Conservation (phyloP, 2,329 filamentous ascomycete genomes). For the Beauveria australis region DNA sequence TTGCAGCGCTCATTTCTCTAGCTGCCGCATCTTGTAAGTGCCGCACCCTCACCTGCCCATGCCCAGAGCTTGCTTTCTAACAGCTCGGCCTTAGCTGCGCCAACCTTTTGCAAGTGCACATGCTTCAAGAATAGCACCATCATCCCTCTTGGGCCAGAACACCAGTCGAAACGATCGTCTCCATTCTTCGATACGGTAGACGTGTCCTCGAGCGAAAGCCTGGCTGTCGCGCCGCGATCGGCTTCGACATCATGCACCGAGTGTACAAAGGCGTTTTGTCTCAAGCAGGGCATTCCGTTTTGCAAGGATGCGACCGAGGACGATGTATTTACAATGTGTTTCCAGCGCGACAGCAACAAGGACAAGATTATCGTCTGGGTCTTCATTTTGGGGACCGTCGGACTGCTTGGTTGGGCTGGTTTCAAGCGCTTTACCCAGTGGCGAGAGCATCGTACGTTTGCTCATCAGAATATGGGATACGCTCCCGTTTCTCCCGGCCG, state of each 20-base stretch:
- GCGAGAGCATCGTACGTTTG: constrained; percentile 25
- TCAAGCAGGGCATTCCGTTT: constrained; percentile 51
- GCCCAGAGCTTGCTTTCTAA: constrained; percentile 15
- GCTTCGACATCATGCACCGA: constrained; percentile 45
- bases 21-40: constrained; percentile 35
- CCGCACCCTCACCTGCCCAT: background rate
- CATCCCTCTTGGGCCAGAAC: constrained; percentile 48
- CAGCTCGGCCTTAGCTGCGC: constrained; percentile 37
- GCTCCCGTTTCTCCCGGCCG: constrained; percentile 18
- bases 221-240: constrained; percentile 23
- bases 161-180: constrained; percentile 22
- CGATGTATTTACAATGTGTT: constrained; percentile 55
- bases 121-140: constrained; percentile 64
- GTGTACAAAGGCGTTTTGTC: constrained; percentile 59
- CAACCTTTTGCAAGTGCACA: constrained; percentile 62
- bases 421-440: constrained; percentile 40
- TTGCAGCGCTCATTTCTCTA: constrained; percentile 28
- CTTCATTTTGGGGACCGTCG: constrained; percentile 51
- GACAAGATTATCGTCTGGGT: constrained; percentile 59
- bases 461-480: constrained; percentile 22
- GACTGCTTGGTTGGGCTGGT: constrained; percentile 52
- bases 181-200: constrained; percentile 10
- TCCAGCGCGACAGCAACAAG: constrained; percentile 59
- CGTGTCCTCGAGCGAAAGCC: constrained; percentile 8
- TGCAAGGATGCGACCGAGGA: constrained; percentile 54